Evolutionary conservation across 352 stramenopile species (phyloP).

Genomic region (Pythium phragmitis): DNA sequence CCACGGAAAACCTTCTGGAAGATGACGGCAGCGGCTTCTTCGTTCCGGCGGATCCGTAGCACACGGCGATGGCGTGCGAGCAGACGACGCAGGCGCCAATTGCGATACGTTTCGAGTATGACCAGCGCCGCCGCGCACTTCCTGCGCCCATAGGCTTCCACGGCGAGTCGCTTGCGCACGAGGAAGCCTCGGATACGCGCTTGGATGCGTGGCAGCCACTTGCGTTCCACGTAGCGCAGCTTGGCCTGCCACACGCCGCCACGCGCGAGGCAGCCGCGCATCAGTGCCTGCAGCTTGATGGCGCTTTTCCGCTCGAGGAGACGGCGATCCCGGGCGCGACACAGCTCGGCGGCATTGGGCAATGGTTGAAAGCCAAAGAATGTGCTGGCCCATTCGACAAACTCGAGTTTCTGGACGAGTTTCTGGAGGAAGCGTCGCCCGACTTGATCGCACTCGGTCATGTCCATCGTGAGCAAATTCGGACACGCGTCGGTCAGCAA

Average conservation of each 20-base stretch:
- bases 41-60: slow-evolving; percentile 48
- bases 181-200: slow-evolving; percentile 80
- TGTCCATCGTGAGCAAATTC: slow-evolving; percentile 84
- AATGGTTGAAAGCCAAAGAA: slow-evolving; percentile 88
- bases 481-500: slow-evolving; percentile 54
- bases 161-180: slow-evolving; percentile 41
- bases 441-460: slow-evolving; percentile 76
- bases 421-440: slow-evolving; percentile 70
- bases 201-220: slow-evolving; percentile 74
- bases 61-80: slow-evolving; percentile 47
- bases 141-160: slow-evolving; percentile 28
- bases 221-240: slow-evolving; percentile 61
- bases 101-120: slow-evolving; percentile 53
- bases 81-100: slow-evolving; percentile 51
- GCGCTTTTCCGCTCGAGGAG: slow-evolving; percentile 46
- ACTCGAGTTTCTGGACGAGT: slow-evolving; percentile 69
- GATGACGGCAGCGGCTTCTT: slow-evolving; percentile 63
- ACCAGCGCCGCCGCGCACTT: slow-evolving; percentile 37
- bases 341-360: slow-evolving; percentile 77
- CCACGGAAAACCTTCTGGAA: slow-evolving; percentile 80
- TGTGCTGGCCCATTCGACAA: slow-evolving; percentile 77
- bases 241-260: slow-evolving; percentile 74
- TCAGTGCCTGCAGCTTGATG: slow-evolving; percentile 78
- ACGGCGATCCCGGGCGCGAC: slow-evolving; percentile 51
- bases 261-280: slow-evolving; percentile 73